Conservation (phyloP, 2,329 filamentous ascomycete genomes). For the Aspergillus niger region DNA sequence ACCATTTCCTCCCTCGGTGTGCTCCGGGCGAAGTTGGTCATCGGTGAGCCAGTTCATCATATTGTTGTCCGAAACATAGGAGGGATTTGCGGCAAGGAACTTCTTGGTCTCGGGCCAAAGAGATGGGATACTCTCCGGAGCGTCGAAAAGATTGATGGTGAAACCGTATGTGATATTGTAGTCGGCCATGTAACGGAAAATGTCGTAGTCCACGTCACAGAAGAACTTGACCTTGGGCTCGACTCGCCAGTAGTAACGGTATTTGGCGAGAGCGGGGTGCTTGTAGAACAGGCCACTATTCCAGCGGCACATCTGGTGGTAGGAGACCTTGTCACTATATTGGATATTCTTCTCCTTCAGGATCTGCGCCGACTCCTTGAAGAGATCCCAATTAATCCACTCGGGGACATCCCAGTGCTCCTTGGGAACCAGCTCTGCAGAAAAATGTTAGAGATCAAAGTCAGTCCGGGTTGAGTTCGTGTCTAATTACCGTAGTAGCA, state of each 20-base stretch:
- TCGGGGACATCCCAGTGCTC: conserved; percentile 91
- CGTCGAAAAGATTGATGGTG: conserved; percentile 95
- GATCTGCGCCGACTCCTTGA: conserved; percentile 78
- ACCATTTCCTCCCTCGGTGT: conserved; percentile 79
- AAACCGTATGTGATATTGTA: conserved; percentile 99
- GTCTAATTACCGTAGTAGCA: conserved; percentile 70
- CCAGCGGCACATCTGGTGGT: conserved; percentile 99
- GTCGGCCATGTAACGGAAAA: conserved; percentile 97
- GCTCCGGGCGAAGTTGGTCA: conserved; percentile 70
- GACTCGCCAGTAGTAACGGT: conserved; percentile 96
- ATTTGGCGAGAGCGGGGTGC: conserved; percentile 79
- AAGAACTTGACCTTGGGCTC: conserved; percentile 99
- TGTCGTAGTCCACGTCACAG: conserved; percentile 97
- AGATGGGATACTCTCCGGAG: conserved; percentile 78
- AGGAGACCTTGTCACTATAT: conserved; percentile 84
- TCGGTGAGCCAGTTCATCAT: conserved; percentile 88
- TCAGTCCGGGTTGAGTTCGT: background rate
- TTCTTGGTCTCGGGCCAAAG: conserved; percentile 96
- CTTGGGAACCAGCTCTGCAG: conserved; percentile 78
- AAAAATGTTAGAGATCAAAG: conserved; percentile 1
- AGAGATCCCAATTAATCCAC: conserved; percentile 90
- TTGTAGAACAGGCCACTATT: conserved; percentile 98
- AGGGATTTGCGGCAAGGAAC: conserved; percentile 81
- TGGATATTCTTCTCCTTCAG: conserved; percentile 84
- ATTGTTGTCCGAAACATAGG: conserved; percentile 79